phyloP scores from a whole-genome alignment of 1,284 basidiomycete species.

The Cutaneotrichosporon cyanovorans region DNA sequence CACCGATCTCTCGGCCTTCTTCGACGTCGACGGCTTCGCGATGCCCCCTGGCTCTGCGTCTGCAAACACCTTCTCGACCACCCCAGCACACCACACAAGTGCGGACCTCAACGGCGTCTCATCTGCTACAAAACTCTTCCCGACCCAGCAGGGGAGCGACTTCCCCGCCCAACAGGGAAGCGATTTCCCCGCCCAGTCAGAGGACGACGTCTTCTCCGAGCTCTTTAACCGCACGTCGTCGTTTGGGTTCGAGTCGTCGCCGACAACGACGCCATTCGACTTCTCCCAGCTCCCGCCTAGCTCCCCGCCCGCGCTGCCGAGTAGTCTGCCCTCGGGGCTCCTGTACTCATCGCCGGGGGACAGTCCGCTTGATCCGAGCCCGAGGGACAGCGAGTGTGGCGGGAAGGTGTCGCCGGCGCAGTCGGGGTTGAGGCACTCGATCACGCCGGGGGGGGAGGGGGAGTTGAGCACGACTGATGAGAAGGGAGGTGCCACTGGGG shows the following conservation, averaged over 20 bases:
- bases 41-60: slow-evolving; percentile 9
- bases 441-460: slow-evolving; percentile 1
- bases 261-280: slow-evolving; percentile 33
- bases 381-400: slow-evolving; percentile 3
- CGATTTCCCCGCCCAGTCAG: slow-evolving; percentile 7
- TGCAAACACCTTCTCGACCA: background rate
- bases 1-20: slow-evolving; percentile 34
- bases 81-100: background rate
- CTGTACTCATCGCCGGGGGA: slow-evolving; percentile 23
- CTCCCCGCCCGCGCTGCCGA: slow-evolving; percentile 28
- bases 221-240: slow-evolving; percentile 37
- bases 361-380: slow-evolving; percentile 8
- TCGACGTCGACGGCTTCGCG: slow-evolving; percentile 35
- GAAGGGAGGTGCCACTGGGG: background rate
- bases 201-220: slow-evolving; percentile 33
- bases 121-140: slow-evolving; percentile 1
- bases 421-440: slow-evolving; percentile 8
- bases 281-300: slow-evolving; percentile 37
- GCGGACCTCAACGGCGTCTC: slow-evolving; percentile 8
- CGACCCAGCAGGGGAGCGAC: background rate
- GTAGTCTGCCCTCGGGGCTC: slow-evolving; percentile 28
- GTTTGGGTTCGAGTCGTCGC: slow-evolving; percentile 9
- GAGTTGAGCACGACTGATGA: background rate
- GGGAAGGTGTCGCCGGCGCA: slow-evolving; percentile 7
- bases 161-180: too few species aligned